These are phyloP conservation scores for Lycium barbarum DNA, from an alignment of 257 asterid species.

Conservation along the genomic window DNA sequence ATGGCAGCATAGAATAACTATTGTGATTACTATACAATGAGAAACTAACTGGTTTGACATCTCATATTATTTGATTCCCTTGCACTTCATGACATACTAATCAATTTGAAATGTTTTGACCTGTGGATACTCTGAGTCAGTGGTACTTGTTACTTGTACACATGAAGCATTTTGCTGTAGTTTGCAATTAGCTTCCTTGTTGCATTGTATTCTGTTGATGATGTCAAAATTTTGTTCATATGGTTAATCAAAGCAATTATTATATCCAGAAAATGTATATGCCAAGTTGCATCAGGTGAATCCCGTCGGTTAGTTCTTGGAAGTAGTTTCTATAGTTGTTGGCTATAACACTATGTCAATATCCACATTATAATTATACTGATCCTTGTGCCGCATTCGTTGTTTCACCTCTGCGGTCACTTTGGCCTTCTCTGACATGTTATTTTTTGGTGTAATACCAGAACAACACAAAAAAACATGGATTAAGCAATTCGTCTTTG, in stretches of 20 bases:
- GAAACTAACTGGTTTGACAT: not conserved
- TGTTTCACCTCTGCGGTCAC: no score
- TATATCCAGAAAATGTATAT: not conserved
- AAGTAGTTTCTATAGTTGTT: no score
- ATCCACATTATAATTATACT: no score
- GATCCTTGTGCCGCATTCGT: no score
- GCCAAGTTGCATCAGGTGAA: not conserved
- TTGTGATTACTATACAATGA: not conserved
- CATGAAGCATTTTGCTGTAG: not conserved
- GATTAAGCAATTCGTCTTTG: not conserved
- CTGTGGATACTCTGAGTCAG: not conserved
- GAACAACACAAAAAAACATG: not conserved
- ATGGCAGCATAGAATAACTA: not conserved
- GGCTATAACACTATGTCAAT: no score
- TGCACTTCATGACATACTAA: not conserved
- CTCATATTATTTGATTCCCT: slow-evolving; percentile 6
- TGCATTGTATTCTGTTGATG: not conserved
- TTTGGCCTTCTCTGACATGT: not conserved
- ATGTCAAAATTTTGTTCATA: not conserved
- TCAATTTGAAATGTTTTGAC: not conserved
- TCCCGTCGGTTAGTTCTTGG: no score
- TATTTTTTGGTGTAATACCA: not conserved
- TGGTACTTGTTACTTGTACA: not conserved
- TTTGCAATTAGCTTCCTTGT: not conserved
- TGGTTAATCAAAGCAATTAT: not conserved